phyloP scores from a whole-genome alignment of 495 filamentous ascomycete species.

The Podospora anserina region DNA sequence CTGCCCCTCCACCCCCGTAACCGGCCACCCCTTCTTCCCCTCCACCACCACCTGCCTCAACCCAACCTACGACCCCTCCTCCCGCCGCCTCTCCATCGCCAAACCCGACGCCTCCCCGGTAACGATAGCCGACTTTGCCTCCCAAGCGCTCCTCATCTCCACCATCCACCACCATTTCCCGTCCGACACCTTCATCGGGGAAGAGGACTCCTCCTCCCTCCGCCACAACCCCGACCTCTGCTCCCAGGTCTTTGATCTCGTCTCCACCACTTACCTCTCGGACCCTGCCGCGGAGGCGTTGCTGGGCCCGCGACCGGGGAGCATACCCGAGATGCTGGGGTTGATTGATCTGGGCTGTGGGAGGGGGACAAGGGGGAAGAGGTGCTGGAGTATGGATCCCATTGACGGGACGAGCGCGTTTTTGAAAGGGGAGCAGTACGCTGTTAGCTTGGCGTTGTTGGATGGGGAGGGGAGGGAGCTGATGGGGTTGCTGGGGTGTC shows the following conservation, averaged over 20 bases:
- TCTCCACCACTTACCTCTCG: constrained; percentile 38
- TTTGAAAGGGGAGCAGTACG: constrained; percentile 57
- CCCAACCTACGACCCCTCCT: constrained; percentile 1
- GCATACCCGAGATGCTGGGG: constrained; percentile 46
- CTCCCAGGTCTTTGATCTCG: constrained; percentile 49
- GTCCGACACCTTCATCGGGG: constrained; percentile 50
- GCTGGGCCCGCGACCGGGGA: constrained; percentile 39
- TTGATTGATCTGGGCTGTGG: constrained; percentile 54
- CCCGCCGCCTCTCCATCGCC: constrained; percentile 32
- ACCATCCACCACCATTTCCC: constrained; percentile 52
- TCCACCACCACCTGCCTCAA: neutral
- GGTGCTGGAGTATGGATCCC: constrained; percentile 60
- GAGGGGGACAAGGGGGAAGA: constrained; percentile 30
- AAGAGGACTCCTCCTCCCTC: constrained; percentile 51
- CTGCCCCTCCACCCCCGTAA: constrained; percentile 6
- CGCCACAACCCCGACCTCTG: constrained; percentile 44
- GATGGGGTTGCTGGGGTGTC: constrained; percentile 57
- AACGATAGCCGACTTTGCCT: constrained; percentile 56
- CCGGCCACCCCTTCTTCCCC: neutral
- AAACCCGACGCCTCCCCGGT: constrained; percentile 54
- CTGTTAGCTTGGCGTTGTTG: constrained; percentile 54
- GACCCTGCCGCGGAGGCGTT: constrained; percentile 39
- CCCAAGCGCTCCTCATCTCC: constrained; percentile 54
- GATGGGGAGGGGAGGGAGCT: constrained; percentile 48
- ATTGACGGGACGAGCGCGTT: constrained; percentile 61